Conservation (phyloP, 371 early-diverging fungal species). For the Fennellomyces sp. region DNA sequence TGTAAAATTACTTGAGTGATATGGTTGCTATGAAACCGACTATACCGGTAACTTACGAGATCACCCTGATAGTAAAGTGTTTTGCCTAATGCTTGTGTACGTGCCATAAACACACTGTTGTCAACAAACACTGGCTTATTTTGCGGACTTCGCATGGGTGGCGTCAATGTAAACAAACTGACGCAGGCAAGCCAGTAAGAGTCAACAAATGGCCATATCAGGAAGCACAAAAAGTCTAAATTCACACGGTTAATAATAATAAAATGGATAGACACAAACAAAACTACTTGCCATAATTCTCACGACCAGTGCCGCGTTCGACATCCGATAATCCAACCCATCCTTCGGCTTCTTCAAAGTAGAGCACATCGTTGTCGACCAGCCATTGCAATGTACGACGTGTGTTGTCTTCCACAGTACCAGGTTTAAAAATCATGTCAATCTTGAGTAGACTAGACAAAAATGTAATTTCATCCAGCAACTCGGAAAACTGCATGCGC, state of each 20-base stretch:
- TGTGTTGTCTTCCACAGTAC: constrained; percentile 72
- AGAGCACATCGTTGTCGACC: constrained; percentile 59
- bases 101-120: constrained; percentile 63
- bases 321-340: constrained; percentile 59
- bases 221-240: constrained; percentile 82
- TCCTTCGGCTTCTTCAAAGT: constrained; percentile 44
- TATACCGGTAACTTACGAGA: constrained; percentile 3
- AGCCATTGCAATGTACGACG: constrained; percentile 67
- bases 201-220: constrained; percentile 90
- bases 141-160: constrained; percentile 24
- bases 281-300: constrained; percentile 71
- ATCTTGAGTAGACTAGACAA: constrained; percentile 77
- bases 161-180: constrained; percentile 60
- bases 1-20: not conserved
- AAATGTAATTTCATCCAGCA: constrained; percentile 76
- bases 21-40: not conserved
- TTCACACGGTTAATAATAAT: not conserved
- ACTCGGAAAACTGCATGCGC: constrained; percentile 48
- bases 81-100: constrained; percentile 78
- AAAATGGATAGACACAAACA: not conserved
- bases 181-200: constrained; percentile 83
- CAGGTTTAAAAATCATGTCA: constrained; percentile 87
- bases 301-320: constrained; percentile 78
- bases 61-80: constrained; percentile 39
- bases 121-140: constrained; percentile 66